Evolutionary conservation across 345 rosid species (phyloP).

Genomic region (Lumnitzera littorea): DNA sequence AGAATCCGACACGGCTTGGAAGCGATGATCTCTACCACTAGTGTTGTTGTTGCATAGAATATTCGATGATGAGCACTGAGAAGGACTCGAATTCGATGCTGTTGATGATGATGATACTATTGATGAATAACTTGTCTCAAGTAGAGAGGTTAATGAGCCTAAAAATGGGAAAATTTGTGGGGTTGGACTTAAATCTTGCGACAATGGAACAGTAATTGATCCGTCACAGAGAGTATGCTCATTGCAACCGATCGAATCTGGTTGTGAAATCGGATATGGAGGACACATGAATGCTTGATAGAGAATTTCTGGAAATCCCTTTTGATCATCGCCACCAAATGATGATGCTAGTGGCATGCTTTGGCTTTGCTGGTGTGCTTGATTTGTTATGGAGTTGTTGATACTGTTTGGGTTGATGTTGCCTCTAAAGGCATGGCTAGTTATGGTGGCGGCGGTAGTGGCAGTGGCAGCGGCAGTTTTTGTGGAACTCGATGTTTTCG

Average conservation of each 20-base stretch:
- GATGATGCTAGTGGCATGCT: constrained; percentile 11
- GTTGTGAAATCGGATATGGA: constrained; percentile 9
- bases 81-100: too few relatives aligned
- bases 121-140: not conserved
- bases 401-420: constrained; percentile 10
- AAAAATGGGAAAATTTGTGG: not conserved
- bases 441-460: not conserved
- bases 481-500: constrained; percentile 16
- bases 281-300: constrained; percentile 17
- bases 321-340: constrained; percentile 19
- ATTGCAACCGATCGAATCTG: too few relatives aligned
- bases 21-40: constrained; percentile 13
- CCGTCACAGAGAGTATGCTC: too few relatives aligned
- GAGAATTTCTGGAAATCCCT: constrained; percentile 13
- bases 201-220: too few relatives aligned
- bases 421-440: not conserved
- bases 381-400: constrained; percentile 14
- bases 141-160: constrained; percentile 12
- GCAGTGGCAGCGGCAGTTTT: not conserved
- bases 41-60: constrained; percentile 19
- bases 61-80: constrained; percentile 21
- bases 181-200: too few relatives aligned
- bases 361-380: constrained; percentile 12
- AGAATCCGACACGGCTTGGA: constrained; percentile 20
- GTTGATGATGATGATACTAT: too few relatives aligned